A percentile compares a stretch with the other conserved stretches of the same genome.
phyloP scores from a whole-genome alignment of 805 yeast genomes.

The Candida glaebosa region DNA sequence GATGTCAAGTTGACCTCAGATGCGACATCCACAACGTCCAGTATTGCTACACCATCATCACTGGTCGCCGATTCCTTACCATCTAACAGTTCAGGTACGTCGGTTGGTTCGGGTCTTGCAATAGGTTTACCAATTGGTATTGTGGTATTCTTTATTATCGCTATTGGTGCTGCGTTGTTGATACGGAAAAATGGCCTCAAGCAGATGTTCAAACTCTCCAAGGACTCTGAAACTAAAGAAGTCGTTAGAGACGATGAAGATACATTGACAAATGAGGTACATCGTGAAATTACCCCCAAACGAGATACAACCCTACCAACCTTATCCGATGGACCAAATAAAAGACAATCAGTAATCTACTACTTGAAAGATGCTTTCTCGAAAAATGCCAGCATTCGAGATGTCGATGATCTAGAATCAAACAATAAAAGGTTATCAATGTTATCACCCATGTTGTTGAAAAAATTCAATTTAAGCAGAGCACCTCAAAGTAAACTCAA shows the following conservation, averaged over 20 bases:
- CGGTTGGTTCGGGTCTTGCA: slow-evolving; percentile 26
- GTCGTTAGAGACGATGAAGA: slow-evolving; percentile 8
- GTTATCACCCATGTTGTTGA: slow-evolving; percentile 30
- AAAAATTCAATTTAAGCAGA: slow-evolving; percentile 26
- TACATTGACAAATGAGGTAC: background rate
- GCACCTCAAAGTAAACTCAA: slow-evolving; percentile 4
- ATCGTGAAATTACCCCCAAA: background rate
- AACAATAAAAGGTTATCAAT: slow-evolving; percentile 8
- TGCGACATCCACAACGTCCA: slow-evolving; percentile 3
- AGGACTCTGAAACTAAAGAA: background rate
- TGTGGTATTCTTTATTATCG: slow-evolving; percentile 20
- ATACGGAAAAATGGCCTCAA: slow-evolving; percentile 14
- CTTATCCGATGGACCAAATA: background rate
- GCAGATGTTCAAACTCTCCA: slow-evolving; percentile 10
- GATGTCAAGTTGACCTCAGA: background rate
- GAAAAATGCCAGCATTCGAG: background rate
- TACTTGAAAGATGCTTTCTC: slow-evolving; percentile 4
- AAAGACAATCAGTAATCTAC: slow-evolving; percentile 3
- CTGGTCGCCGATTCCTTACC: background rate
- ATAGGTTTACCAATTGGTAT: slow-evolving; percentile 31
- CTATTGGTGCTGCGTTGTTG: slow-evolving; percentile 18
- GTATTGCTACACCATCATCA: background rate
- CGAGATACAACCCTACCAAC: background rate
- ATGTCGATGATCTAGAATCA: background rate
- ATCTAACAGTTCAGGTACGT: slow-evolving; percentile 5